These are phyloP conservation scores for Dunaliella primolecta DNA, from an alignment of 139 green algal species.

Conservation along the genomic window DNA sequence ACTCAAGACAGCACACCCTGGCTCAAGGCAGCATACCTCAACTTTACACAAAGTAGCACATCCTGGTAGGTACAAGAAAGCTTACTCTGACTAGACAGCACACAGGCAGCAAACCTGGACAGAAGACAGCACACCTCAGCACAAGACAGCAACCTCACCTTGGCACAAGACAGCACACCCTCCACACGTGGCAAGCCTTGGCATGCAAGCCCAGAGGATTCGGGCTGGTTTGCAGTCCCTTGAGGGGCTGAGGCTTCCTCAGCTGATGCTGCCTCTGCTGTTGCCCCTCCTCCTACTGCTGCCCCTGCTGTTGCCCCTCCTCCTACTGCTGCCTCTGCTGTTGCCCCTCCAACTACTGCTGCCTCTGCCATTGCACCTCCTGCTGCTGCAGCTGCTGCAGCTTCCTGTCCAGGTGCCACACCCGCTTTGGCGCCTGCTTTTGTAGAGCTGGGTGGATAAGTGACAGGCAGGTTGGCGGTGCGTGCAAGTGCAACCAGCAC, in stretches of 20 bases:
- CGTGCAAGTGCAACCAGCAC: slow-evolving; percentile 44
- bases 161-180: background rate
- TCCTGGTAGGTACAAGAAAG: too few species aligned
- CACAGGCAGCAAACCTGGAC: too few species aligned
- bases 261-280: background rate
- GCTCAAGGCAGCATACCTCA: too few species aligned
- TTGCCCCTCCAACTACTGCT: background rate
- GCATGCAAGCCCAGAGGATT: too few species aligned
- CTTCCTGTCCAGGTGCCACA: background rate
- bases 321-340: background rate
- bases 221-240: too few species aligned
- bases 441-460: background rate
- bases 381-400: background rate
- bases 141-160: background rate
- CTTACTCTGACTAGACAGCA: too few species aligned
- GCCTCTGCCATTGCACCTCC: background rate
- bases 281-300: too few species aligned
- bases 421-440: slow-evolving; percentile 2
- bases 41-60: too few species aligned
- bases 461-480: background rate
- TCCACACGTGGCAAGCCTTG: background rate
- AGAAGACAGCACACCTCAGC: slow-evolving; percentile 1
- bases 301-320: background rate
- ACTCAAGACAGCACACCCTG: too few species aligned
- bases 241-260: too few species aligned